Evolutionary conservation across 2,329 filamentous ascomycete genomes (phyloP).

Genomic region (Cytospora mali): DNA sequence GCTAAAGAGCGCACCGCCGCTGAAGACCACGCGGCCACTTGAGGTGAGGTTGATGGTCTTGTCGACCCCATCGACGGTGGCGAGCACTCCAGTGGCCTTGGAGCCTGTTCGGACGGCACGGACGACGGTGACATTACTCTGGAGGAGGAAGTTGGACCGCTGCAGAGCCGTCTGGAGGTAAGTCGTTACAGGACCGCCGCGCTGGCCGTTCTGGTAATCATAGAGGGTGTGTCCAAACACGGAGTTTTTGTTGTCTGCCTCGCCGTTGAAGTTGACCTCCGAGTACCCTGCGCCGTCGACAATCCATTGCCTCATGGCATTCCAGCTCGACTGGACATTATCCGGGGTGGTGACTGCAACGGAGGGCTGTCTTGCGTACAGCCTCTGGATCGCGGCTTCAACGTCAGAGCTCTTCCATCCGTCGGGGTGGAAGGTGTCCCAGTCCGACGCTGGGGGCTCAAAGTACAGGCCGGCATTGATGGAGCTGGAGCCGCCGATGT

Average conservation of each 20-base stretch:
- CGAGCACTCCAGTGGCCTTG: constrained; percentile 61
- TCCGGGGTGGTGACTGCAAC: constrained; percentile 67
- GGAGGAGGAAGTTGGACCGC: constrained; percentile 67
- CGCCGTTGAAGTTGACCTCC: constrained; percentile 57
- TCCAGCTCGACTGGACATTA: constrained; percentile 61
- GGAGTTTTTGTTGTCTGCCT: constrained; percentile 65
- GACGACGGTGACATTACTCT: constrained; percentile 65
- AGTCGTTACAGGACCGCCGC: constrained; percentile 70
- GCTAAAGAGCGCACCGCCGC: constrained; percentile 39
- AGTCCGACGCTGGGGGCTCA: constrained; percentile 57
- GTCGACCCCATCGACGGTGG: constrained; percentile 46
- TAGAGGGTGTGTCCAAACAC: constrained; percentile 66
- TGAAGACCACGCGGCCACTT: constrained; percentile 42
- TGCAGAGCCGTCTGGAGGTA: constrained; percentile 67
- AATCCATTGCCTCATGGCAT: constrained; percentile 54
- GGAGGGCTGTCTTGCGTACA: constrained; percentile 70
- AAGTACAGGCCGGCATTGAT: constrained; percentile 59
- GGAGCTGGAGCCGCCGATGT: constrained; percentile 53
- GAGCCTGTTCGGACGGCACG: constrained; percentile 65
- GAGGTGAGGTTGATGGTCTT: constrained; percentile 37
- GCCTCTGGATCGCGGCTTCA: constrained; percentile 57
- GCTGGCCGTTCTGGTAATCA: constrained; percentile 68
- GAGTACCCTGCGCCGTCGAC: constrained; percentile 63
- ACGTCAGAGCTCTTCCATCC: constrained; percentile 72
- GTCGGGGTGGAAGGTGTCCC: constrained; percentile 70